phyloP scores from a whole-genome alignment of 2,329 filamentous ascomycete species.

The Cercospora brassicicola region DNA sequence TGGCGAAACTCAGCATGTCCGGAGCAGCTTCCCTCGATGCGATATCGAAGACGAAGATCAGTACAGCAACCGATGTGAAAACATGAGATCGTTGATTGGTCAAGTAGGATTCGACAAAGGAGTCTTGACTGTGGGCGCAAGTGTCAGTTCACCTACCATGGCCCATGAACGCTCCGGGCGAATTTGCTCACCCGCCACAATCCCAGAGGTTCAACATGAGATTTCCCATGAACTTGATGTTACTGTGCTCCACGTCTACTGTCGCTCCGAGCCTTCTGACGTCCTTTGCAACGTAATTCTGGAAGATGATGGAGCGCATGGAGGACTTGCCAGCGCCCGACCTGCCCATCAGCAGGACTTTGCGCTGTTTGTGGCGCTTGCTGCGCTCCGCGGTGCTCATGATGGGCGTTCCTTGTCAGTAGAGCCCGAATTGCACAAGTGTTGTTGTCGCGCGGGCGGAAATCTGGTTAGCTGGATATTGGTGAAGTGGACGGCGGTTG shows the following conservation, averaged over 20 bases:
- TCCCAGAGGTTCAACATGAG: constrained; percentile 98
- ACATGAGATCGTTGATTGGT: constrained; percentile 93
- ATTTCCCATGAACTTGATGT: constrained; percentile 98
- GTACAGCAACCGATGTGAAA: constrained; percentile 91
- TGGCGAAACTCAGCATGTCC: constrained; percentile 87
- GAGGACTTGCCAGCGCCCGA: constrained; percentile 96
- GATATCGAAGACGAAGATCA: constrained; percentile 99
- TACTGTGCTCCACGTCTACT: constrained; percentile 96
- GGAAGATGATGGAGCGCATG: constrained; percentile 98
- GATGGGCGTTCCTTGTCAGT: background rate
- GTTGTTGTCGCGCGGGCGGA: background rate
- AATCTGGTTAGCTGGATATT: background rate
- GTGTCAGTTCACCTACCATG: constrained; percentile 20
- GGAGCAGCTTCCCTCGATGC: constrained; percentile 92
- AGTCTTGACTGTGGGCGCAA: constrained; percentile 71
- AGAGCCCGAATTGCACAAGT: background rate
- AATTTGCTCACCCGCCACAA: constrained; percentile 71
- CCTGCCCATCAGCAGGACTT: constrained; percentile 71
- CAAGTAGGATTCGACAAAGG: constrained; percentile 98
- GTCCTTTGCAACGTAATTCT: constrained; percentile 96
- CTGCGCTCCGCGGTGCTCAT: constrained; percentile 38
- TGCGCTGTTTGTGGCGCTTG: constrained; percentile 56
- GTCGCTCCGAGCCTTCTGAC: constrained; percentile 89
- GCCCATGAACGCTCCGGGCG: background rate
- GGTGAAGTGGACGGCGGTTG: background rate